phyloP scores from a whole-genome alignment of 257 asterid genomes.

The Penstemon davidsonii region DNA sequence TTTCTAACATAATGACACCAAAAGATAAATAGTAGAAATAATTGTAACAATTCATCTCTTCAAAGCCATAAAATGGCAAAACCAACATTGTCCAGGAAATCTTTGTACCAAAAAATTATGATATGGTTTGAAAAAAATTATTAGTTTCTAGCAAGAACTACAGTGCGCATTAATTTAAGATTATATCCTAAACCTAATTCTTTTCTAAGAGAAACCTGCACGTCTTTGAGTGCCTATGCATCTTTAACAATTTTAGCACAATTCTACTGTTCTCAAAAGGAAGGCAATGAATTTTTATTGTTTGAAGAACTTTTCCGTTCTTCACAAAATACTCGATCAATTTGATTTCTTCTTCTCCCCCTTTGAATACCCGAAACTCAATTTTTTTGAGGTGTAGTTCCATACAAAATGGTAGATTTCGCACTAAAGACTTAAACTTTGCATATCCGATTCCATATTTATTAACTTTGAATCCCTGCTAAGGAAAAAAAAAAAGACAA shows the following conservation, averaged over 20 bases:
- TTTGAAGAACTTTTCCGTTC: neutral
- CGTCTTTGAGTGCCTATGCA: neutral
- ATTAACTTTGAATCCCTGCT: neutral
- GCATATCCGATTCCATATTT: neutral
- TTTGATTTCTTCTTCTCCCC: neutral
- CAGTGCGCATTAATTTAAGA: no score
- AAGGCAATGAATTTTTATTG: neutral
- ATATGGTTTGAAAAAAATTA: neutral
- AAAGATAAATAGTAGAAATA: no score
- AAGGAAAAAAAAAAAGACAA: neutral
- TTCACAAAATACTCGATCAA: slow-evolving; percentile 6
- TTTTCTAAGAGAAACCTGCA: neutral
- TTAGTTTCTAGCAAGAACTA: neutral
- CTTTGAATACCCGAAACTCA: neutral
- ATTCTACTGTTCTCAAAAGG: neutral
- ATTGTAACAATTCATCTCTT: no score
- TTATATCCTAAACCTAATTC: no score
- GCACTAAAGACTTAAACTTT: neutral
- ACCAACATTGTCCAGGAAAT: no score
- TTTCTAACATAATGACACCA: no score
- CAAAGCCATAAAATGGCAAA: no score
- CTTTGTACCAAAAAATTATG: neutral
- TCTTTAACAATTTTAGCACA: neutral
- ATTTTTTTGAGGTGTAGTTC: neutral
- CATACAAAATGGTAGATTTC: neutral